Evolutionary conservation across 2,329 filamentous ascomycete genomes (phyloP).

Genomic region (Diaporthe aspalathi): DNA sequence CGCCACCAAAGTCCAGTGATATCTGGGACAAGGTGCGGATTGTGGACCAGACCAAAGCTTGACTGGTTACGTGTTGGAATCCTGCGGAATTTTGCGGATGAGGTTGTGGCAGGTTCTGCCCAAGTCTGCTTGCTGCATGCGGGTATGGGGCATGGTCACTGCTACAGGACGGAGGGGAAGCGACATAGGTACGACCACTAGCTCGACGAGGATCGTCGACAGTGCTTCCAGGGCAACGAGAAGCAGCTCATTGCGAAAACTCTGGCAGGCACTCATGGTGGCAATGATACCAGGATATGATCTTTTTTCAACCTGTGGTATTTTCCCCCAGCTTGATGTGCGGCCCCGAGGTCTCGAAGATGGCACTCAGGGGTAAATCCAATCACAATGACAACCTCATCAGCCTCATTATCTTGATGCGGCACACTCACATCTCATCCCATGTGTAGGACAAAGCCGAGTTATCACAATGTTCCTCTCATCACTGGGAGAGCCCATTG

Average conservation of each 20-base stretch:
- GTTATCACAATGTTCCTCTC: neutral
- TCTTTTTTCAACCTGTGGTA: neutral
- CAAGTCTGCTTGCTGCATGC: neutral
- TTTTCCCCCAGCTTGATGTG: neutral
- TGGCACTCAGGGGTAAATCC: neutral
- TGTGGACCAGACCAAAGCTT: neutral
- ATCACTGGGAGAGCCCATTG: neutral
- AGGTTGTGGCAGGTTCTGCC: neutral
- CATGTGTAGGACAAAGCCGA: too few species aligned
- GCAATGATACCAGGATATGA: neutral
- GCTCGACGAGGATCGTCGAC: neutral
- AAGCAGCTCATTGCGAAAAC: neutral
- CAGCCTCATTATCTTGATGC: neutral
- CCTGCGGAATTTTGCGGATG: neutral
- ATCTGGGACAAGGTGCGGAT: neutral
- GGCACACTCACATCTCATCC: neutral
- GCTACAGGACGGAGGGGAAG: neutral
- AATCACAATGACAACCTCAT: neutral
- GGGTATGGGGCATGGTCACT: neutral
- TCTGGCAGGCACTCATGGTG: neutral
- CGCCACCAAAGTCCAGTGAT: neutral
- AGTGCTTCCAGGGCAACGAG: neutral
- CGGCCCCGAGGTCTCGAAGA: neutral
- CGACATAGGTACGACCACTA: neutral
- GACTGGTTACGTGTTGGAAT: neutral